phyloP scores from a whole-genome alignment of 2,329 filamentous ascomycete genomes.

The Cordyceps militaris region DNA sequence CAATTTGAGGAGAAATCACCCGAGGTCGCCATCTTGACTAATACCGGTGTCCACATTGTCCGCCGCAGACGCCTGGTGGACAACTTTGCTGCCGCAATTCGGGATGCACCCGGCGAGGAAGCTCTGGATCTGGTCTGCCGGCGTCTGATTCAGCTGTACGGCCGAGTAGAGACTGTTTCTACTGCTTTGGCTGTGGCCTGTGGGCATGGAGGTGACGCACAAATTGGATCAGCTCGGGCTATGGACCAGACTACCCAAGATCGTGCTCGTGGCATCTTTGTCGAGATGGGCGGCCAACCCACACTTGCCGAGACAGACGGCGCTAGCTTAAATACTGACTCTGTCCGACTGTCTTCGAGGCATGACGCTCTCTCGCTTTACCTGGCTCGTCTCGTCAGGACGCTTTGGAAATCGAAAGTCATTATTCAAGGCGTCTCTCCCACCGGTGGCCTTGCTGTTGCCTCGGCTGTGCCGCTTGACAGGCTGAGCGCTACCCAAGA shows the following conservation, averaged over 20 bases:
- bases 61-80: slow-evolving; percentile 81
- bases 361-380: slow-evolving; percentile 87
- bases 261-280: slow-evolving; percentile 77
- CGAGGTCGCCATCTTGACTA: slow-evolving; percentile 87
- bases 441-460: slow-evolving; percentile 55
- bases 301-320: slow-evolving; percentile 72
- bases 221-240: slow-evolving; percentile 65
- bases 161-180: slow-evolving; percentile 79
- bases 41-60: slow-evolving; percentile 81
- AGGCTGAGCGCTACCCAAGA: slow-evolving; percentile 76
- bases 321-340: slow-evolving; percentile 65
- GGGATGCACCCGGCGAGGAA: slow-evolving; percentile 66
- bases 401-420: slow-evolving; percentile 78
- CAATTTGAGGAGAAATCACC: slow-evolving; percentile 80
- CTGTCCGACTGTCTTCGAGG: slow-evolving; percentile 78
- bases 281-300: slow-evolving; percentile 86
- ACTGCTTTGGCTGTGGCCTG: slow-evolving; percentile 92
- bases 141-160: slow-evolving; percentile 79
- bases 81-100: slow-evolving; percentile 77
- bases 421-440: slow-evolving; percentile 47
- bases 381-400: slow-evolving; percentile 77
- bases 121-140: slow-evolving; percentile 75
- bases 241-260: slow-evolving; percentile 83
- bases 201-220: slow-evolving; percentile 74
- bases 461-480: slow-evolving; percentile 55